A percentile compares a stretch with the other conserved stretches of the same genome.
Conservation (phyloP, 192 early-diverging fungal species). For the Phycomyces blakesleeanus region DNA sequence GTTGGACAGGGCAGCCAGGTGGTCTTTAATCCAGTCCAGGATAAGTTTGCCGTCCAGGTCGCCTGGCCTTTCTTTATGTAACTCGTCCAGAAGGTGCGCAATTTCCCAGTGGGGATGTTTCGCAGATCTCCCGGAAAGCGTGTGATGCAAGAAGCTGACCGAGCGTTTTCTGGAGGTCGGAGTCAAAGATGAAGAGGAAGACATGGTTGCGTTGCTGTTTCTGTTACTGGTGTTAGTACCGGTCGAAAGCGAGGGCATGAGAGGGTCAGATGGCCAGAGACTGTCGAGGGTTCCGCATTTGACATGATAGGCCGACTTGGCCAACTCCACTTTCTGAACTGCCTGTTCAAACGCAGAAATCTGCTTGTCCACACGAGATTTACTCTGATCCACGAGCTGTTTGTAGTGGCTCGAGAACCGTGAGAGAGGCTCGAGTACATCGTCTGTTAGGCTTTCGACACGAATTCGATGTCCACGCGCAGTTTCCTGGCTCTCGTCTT, state of each 20-base stretch:
- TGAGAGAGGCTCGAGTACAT: constrained; percentile 5
- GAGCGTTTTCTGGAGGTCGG: not conserved
- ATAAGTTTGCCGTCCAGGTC: not conserved
- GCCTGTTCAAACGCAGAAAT: constrained; percentile 3
- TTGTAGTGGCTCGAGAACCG: constrained; percentile 1
- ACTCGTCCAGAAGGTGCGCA: not conserved
- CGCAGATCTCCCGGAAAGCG: constrained; percentile 11
- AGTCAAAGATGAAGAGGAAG: not conserved
- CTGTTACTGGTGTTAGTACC: not conserved
- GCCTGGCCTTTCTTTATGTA: not conserved
- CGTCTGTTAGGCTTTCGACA: constrained; percentile 2
- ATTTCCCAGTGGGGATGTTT: constrained; percentile 8
- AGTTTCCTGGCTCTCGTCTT: constrained; percentile 5
- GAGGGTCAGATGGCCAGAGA: not conserved
- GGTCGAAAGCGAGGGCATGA: not conserved
- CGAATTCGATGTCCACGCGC: constrained; percentile 12
- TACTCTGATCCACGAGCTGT: not conserved
- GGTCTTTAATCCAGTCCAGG: constrained; percentile 8
- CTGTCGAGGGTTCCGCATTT: constrained; percentile 1
- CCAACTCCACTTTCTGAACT: not conserved
- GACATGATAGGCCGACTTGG: not conserved
- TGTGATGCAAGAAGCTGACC: not conserved
- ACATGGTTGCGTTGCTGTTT: too few species aligned
- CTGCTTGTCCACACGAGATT: not conserved
- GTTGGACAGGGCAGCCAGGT: not conserved